Conservation (phyloP, 768 basidiomycete genomes). For the Nidularia sp. region DNA sequence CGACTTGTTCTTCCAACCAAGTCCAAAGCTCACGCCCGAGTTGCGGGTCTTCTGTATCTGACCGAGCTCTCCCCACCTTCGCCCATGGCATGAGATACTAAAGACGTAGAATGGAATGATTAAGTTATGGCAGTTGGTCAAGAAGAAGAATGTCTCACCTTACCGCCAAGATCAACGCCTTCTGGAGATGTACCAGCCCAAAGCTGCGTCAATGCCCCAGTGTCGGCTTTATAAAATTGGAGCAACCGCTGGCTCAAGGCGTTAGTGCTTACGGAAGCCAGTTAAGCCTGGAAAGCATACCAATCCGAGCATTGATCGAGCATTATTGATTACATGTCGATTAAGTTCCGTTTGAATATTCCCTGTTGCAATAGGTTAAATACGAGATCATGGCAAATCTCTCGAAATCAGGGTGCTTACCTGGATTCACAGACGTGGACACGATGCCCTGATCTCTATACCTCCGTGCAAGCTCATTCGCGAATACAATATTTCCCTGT, state of each 20-base stretch:
- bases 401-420: background rate
- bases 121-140: background rate
- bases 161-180: constrained; percentile 37
- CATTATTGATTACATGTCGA: background rate
- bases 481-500: background rate
- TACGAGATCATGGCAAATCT: background rate
- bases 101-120: background rate
- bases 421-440: background rate
- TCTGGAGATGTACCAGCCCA: constrained; percentile 44
- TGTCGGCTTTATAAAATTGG: constrained; percentile 20
- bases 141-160: constrained; percentile 21
- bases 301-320: background rate
- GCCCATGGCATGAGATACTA: constrained; percentile 43
- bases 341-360: background rate
- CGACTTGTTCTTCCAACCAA: constrained; percentile 40
- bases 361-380: background rate
- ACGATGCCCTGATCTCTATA: background rate
- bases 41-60: constrained; percentile 18
- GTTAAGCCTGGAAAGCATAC: background rate
- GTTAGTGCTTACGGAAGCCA: background rate
- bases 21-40: constrained; percentile 32
- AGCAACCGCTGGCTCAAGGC: background rate
- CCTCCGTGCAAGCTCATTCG: background rate
- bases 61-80: constrained; percentile 18
- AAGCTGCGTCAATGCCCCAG: constrained; percentile 45